Conservation (phyloP, 129 eudicot genomes). For the Cynara cardunculus region DNA sequence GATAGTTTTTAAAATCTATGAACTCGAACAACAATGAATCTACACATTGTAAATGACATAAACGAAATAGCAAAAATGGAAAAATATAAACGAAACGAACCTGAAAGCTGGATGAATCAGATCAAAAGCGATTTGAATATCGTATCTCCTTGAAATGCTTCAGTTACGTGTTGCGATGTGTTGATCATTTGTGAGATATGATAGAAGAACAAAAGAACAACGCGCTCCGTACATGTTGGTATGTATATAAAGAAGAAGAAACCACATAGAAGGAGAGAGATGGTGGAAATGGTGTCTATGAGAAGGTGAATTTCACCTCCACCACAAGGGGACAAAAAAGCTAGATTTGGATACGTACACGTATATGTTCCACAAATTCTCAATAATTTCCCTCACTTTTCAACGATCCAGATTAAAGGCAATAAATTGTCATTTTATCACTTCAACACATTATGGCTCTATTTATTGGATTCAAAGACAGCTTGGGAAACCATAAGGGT, state of each 20-base stretch:
- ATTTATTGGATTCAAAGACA: not conserved
- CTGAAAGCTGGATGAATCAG: constrained; percentile 17
- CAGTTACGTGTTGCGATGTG: not conserved
- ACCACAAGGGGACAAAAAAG: constrained; percentile 25
- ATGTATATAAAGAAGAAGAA: constrained; percentile 9
- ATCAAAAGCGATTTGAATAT: not conserved
- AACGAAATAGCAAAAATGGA: not conserved
- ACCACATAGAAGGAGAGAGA: not conserved
- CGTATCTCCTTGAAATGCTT: not conserved
- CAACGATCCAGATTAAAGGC: not conserved
- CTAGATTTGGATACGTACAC: constrained; percentile 5
- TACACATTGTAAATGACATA: not conserved
- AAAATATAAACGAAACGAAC: not conserved
- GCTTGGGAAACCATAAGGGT: too few species aligned
- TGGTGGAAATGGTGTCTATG: constrained; percentile 8
- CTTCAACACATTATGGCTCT: too few species aligned
- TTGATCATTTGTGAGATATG: not conserved
- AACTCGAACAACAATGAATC: constrained; percentile 7
- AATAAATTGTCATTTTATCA: not conserved
- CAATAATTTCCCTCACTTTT: not conserved
- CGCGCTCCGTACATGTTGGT: not conserved
- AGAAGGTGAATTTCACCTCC: constrained; percentile 19
- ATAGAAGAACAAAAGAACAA: not conserved
- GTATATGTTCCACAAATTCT: not conserved
- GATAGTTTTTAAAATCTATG: not conserved